These are phyloP conservation scores for Zizania latifolia DNA, from an alignment of 176 grass and related monocot species.

Conservation along the genomic window DNA sequence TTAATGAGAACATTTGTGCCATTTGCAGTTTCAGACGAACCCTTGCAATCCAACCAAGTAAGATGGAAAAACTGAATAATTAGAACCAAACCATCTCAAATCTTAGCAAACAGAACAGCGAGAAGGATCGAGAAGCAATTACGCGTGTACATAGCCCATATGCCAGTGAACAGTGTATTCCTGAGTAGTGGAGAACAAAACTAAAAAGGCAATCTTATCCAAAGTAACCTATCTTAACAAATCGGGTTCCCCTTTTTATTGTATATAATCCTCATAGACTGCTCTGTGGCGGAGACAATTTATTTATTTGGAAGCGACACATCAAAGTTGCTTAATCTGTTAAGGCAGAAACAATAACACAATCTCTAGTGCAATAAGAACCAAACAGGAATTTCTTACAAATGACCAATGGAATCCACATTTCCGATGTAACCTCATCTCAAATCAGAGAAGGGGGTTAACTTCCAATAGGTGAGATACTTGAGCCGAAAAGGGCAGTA, in stretches of 20 bases:
- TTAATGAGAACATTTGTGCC: background rate
- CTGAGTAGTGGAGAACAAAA: constrained; percentile 34
- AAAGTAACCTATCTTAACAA: constrained; percentile 19
- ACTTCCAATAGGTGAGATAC: background rate
- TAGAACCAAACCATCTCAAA: background rate
- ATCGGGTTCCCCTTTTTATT: background rate
- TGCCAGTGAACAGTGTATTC: background rate
- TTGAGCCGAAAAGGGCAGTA: background rate
- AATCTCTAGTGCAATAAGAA: background rate
- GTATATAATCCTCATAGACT: constrained; percentile 7
- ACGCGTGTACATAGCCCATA: background rate
- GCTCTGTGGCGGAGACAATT: background rate
- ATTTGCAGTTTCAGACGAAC: background rate
- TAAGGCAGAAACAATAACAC: background rate
- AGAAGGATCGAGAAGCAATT: constrained; percentile 21
- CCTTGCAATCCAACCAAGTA: background rate
- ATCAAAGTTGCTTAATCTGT: constrained; percentile 20
- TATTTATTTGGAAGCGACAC: background rate
- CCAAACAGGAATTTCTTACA: background rate
- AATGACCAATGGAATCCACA: background rate
- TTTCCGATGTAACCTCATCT: constrained; percentile 10
- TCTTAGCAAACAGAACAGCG: background rate
- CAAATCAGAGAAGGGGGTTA: too few relatives aligned
- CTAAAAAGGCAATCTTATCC: constrained; percentile 36
- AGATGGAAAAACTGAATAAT: background rate